phyloP scores from a whole-genome alignment of 441 rosid species.

The Dalechampia spathulata region DNA sequence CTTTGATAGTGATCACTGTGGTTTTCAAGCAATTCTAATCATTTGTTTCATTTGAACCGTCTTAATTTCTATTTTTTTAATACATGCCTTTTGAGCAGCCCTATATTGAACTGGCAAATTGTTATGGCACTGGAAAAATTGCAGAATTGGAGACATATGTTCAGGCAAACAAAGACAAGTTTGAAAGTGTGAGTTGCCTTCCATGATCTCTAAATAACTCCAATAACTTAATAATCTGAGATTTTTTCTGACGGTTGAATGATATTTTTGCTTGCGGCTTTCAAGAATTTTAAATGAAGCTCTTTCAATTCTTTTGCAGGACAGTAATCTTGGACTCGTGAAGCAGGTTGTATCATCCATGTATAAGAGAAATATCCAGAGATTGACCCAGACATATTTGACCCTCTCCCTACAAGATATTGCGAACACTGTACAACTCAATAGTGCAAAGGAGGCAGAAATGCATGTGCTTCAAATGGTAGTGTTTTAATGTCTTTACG shows the following conservation, averaged over 20 bases:
- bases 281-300: conserved; percentile 9
- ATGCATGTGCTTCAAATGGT: conserved; percentile 99
- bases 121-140: conserved; percentile 59
- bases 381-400: conserved; percentile 88
- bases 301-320: conserved; percentile 42
- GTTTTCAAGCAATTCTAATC: too few species aligned
- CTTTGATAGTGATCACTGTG: too few species aligned
- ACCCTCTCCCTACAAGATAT: conserved; percentile 96
- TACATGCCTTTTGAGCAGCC: conserved; percentile 35
- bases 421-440: conserved; percentile 77
- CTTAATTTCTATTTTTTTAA: conserved; percentile 7
- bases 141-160: conserved; percentile 50
- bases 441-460: conserved; percentile 89
- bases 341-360: conserved; percentile 90
- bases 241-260: too few species aligned
- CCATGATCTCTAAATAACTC: not conserved
- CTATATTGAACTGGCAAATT: conserved; percentile 62
- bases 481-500: conserved; percentile 1
- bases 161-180: conserved; percentile 43
- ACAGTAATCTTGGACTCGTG: conserved; percentile 88
- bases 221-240: too few species aligned
- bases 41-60: conserved; percentile 6
- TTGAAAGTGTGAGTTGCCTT: conserved; percentile 49
- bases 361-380: conserved; percentile 91
- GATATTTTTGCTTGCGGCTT: conserved; percentile 9